Base-by-base conservation (phyloP, 2,329 filamentous ascomycete genomes). In the Esteya vermicola region DNA sequence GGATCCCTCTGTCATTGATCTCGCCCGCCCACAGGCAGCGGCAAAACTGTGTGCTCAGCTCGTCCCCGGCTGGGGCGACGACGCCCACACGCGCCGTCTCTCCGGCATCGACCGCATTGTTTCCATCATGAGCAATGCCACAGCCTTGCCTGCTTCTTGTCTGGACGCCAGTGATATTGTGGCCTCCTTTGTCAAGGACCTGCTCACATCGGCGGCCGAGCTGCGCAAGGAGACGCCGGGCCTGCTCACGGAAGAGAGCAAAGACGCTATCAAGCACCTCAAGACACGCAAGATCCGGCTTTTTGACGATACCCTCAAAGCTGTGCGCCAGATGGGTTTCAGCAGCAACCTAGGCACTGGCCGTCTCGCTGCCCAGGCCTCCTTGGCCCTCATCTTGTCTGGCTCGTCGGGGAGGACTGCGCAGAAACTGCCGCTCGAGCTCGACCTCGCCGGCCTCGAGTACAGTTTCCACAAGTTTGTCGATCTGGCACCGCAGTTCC, bases 251-350 rank as follows among this genome's bases (percentile, higher is more conserved):
- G 84, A 94, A 21, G 88, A 94, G 33, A 95, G 91, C 57, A 89
- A 88, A 54, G 72, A 78, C 10, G 58, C 72, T 14, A 75, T 95
- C 45, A 88, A 93, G 57, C 85, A 95, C 56, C 74, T 96, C 49
- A 96, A 95, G 64, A 78, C 76, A 3, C 75, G 85, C 51, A 98
- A 98, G 61, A 77, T 85, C 33, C 88, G 86, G 50, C 70, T 96
- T 13, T 91, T 93, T 51, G 83, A 85, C 1, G 89, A 96, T 50
- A 88, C 83, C 0, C 63, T 98, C 47, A 88, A 84, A 52, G 75
- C 78, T 19, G 64, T 95, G 22, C 77, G 85, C 27, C 74, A 80
- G 42, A 96, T 98, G 89, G 91, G 91, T 4, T 74, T 98, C 50
- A 81, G 80, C 50, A 77, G 79, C 39, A 95, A 94, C 53, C 66